Percentiles rank a stretch among this genome's conserved stretches.
Evolutionary conservation across 2,329 filamentous ascomycete genomes (phyloP).

Genomic region (Pseudonectria buxi): DNA sequence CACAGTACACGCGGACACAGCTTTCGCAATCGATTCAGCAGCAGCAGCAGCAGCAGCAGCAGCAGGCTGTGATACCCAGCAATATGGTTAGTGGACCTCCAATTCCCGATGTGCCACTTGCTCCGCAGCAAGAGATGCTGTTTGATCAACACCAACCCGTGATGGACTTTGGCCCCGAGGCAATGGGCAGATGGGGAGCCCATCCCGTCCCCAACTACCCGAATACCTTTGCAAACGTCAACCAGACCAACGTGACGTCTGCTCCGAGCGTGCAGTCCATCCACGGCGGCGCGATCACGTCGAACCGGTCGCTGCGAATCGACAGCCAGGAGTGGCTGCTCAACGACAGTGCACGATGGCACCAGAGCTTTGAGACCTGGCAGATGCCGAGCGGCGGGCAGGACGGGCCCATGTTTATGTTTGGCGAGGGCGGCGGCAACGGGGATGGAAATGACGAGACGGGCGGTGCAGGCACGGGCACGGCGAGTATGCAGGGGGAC

Average conservation of each 20-base stretch:
- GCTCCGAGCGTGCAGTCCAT: conserved; percentile 12
- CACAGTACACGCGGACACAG: conserved; percentile 25
- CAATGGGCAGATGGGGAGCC: conserved; percentile 21
- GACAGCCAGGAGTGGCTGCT: conserved; percentile 53
- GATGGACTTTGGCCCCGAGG: conserved; percentile 15
- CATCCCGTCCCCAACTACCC: conserved; percentile 13
- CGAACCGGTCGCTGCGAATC: conserved; percentile 27
- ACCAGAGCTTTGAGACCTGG: conserved; percentile 52
- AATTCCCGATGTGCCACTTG: conserved; percentile 5
- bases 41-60: no score
- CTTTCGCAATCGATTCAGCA: conserved; percentile 17
- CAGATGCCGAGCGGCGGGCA: conserved; percentile 28
- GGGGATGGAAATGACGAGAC: conserved; percentile 9
- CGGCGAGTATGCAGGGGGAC: conserved; percentile 11
- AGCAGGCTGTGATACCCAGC: conserved; percentile 6
- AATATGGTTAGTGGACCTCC: conserved; percentile 11
- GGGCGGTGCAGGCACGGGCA: conserved; percentile 12
- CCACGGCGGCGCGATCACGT: conserved; percentile 11
- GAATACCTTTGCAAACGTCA: conserved; percentile 14
- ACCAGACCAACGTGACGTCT: conserved; percentile 7
- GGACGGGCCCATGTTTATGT: conserved; percentile 23
- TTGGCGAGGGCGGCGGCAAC: conserved; percentile 13
- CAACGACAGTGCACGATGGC: conserved; percentile 51
- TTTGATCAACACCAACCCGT: no score
- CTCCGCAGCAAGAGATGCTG: conserved; percentile 9